These are phyloP conservation scores for Staphylotrichum longicolle DNA, from an alignment of 495 filamentous ascomycete species.

Conservation along the genomic window DNA sequence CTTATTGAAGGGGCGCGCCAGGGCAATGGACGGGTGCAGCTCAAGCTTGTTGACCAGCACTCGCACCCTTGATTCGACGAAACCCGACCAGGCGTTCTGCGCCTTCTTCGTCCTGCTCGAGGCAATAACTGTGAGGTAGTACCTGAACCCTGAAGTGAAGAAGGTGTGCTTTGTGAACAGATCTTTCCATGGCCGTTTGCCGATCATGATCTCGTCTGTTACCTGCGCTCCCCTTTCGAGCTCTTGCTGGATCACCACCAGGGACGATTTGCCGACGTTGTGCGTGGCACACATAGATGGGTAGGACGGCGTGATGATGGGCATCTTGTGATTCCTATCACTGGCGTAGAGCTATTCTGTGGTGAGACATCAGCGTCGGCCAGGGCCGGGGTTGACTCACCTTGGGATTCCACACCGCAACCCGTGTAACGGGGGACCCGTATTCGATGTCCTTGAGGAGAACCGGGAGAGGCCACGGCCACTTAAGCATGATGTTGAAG, in stretches of 20 bases:
- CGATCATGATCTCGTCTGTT: constrained; percentile 74
- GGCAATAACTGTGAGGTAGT: constrained; percentile 88
- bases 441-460: constrained; percentile 86
- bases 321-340: constrained; percentile 87
- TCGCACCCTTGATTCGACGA: constrained; percentile 89
- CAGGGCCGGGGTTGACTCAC: constrained; percentile 44
- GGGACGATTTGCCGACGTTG: constrained; percentile 85
- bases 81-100: constrained; percentile 82
- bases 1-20: constrained; percentile 91
- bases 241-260: constrained; percentile 76
- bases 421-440: constrained; percentile 60
- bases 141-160: constrained; percentile 89
- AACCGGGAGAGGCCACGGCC: constrained; percentile 92
- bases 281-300: constrained; percentile 96
- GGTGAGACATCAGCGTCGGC: constrained; percentile 36
- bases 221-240: constrained; percentile 74
- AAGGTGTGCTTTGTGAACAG: constrained; percentile 86
- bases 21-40: constrained; percentile 64
- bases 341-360: constrained; percentile 66
- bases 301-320: constrained; percentile 94
- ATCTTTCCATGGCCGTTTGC: constrained; percentile 74
- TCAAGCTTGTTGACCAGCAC: constrained; percentile 80
- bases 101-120: constrained; percentile 81
- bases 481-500: constrained; percentile 84
- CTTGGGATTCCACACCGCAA: constrained; percentile 92